Conservation (phyloP, 2,329 filamentous ascomycete genomes). For the Pyrenophora tritici-repentis region DNA sequence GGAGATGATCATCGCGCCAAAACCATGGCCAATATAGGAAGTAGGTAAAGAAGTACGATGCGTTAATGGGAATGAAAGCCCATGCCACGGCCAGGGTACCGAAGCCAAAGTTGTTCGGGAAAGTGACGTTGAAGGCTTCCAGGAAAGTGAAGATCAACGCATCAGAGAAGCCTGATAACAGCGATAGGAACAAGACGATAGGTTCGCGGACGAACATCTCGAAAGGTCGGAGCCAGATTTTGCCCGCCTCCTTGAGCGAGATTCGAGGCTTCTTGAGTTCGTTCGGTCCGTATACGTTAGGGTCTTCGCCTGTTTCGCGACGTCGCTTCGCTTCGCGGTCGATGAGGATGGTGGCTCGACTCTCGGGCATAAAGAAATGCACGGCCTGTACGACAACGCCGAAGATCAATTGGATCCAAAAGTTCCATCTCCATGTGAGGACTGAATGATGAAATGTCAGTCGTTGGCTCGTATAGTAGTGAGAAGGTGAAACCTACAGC, state of each 20-base stretch:
- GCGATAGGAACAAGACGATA: conserved; percentile 71
- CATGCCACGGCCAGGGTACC: conserved; percentile 61
- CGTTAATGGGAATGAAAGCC: conserved; percentile 56
- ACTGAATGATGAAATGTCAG: conserved; percentile 47
- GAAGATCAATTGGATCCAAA: conserved; percentile 84
- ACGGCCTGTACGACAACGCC: conserved; percentile 69
- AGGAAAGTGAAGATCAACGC: conserved; percentile 79
- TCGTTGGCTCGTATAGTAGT: conserved; percentile 63
- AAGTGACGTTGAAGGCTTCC: conserved; percentile 70
- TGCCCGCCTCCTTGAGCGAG: conserved; percentile 43
- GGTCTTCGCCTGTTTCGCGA: conserved; percentile 62
- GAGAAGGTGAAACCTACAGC: conserved; percentile 27
- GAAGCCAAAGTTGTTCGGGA: conserved; percentile 67
- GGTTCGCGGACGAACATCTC: conserved; percentile 75
- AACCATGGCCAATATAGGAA: conserved; percentile 60
- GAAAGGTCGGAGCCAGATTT: conserved; percentile 58
- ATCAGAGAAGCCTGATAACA: conserved; percentile 75
- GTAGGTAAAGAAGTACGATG: conserved; percentile 69
- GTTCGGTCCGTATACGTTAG: conserved; percentile 71
- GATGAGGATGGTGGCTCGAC: conserved; percentile 73
- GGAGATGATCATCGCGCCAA: conserved; percentile 48
- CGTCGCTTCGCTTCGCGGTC: conserved; percentile 75
- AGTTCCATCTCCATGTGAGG: conserved; percentile 70
- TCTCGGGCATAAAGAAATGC: conserved; percentile 73
- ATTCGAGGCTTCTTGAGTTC: conserved; percentile 58